Base-by-base conservation (phyloP, 345 rosid species). In the Populus nigra region DNA sequence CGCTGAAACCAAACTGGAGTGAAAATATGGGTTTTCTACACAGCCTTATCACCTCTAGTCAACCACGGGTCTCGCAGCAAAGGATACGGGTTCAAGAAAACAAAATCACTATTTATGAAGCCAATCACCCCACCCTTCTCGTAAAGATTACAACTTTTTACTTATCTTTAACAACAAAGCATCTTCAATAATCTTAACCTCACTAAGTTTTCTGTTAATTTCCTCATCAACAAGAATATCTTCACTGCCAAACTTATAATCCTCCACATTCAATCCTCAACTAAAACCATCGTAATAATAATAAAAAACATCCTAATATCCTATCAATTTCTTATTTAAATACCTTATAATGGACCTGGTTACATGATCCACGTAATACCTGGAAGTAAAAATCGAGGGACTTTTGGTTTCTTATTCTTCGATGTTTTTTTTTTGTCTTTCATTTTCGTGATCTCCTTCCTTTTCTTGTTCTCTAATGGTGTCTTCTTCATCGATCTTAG, bases 61-160 rank as follows among this genome's bases (percentile, higher is more conserved):
- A 91, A 83, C 11, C 96, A 94, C 1, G 99, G 98, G 68, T 96
- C 99, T 81, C 93, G 99, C 92, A 95, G 63, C 87, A 95, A 76
- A 0, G 97, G 97, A 81, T 93, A 68, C 0, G 98, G 98, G 88
- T 95, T 93, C 88, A 96, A 86, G 8, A 85, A 83, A 88, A 96
- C 84, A 75, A 96, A 93, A 43, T 91, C 97, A 27, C 94, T 83
- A 79, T 96, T 92, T 95, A 66, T 95, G 94, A 81, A 96, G 93
- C 98, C 99, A 93, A 73, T 90, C 97, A 1, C 98, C 97, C 99
- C 99, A 96, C 27, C 92, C 96, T 76, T 91, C 89, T 75, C 98
- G 88, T 78, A 96, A 78, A 1, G 96, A 91, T 1, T 94, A 93
- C 16, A 68, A 86, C 23, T 84, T 84, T 84, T 82, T 88, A 39